Base-by-base conservation (phyloP, 768 basidiomycete genomes). In the Boletus vermiculosoides region DNA sequence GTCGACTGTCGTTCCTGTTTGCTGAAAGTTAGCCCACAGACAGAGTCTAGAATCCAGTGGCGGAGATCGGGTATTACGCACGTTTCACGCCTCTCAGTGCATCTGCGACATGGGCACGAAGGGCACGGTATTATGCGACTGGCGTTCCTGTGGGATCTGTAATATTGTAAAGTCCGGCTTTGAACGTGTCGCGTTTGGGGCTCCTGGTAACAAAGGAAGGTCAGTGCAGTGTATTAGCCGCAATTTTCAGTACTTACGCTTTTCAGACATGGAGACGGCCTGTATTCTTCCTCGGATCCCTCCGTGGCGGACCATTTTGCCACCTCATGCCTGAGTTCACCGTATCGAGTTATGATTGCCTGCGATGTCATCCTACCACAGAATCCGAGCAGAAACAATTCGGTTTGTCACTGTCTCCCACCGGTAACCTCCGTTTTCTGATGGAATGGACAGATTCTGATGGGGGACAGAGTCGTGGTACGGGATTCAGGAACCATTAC, bases 81-180 rank as follows among this genome's bases (percentile, higher is more conserved):
- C 81, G 39, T 87, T 84, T 63, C 82, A 87, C 57, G 79, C 83
- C 54, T 76, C 83, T 3, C 84, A 86, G 57, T 86, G 85, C 63
- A 84, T 88, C 41, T 88, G 86, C 72, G 83, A 88, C 66, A 71
- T 88, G 58, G 86, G 86, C 9, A 76, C 76, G 16, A 83, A 82
- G 57, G 78, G 78, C 33, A 66, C 76, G 4, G 63, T 65, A 1
- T 65, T 85, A 20, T 88, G 86, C 69, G 75, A 74, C 59, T 83
- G 83, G 72, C 76, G 72, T 47, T 86, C 86, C 28, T 88, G 86
- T 58, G 85, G 86, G 3, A 83, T 87, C 57, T 88, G 86, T 66
- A 77, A 73, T 58, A 78, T 82, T 33, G 76, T 81, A 50, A 83
- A 80, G 65, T 83, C 85, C 11, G 76, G 76, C 6, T 88, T 88